Evolutionary conservation across 2,329 filamentous ascomycete genomes (phyloP), one percentile per base, ranked within the genome.

Genomic region (Aspergillus candidus): DNA sequence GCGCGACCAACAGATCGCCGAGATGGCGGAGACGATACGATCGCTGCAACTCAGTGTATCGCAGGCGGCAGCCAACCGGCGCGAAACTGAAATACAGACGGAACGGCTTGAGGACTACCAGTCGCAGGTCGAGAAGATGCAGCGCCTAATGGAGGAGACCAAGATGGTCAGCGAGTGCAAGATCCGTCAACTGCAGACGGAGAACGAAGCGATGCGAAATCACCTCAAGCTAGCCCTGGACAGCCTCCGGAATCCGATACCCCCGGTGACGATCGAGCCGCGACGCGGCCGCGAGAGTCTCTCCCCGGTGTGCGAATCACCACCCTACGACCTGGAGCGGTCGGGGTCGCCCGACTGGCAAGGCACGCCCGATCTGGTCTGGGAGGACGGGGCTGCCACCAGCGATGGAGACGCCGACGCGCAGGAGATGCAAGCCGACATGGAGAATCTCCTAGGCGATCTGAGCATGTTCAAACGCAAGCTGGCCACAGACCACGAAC

Each of bases 11-110:
- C 88, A 97, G 67, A 95, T 98, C 58, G 75, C 80, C 1, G 86
- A 89, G 59, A 97, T 98, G 93, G 84, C 88, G 8, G 91, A 95
- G 60, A 93, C 94, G 54, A 98, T 98, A 54, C 87, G 89, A 14
- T 70, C 76, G 22, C 75, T 98, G 40, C 91, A 97, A 65, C 76
- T 94, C 50, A 88, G 74, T 40, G 77, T 83, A 51, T 82, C 75
- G 50, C 52, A 77, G 70, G 56, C 87, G 59, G 50, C 80, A 75
- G 55, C 80, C 77, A 88, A 93, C 67, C 84, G 87, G 62, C 60
- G 66, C 6, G 87, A 90, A 56, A 84, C 82, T 44, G 80, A 84
- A 56, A 76, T 84, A 32, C 83, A 88, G 52, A 87, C 89, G 51
- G 88, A 93, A 64, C 84, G 84, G 55, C 73, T 98, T 17, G 93